Evolutionary conservation across 495 filamentous ascomycete species (phyloP).

Genomic region (Hypomontagnella monticulosa): DNA sequence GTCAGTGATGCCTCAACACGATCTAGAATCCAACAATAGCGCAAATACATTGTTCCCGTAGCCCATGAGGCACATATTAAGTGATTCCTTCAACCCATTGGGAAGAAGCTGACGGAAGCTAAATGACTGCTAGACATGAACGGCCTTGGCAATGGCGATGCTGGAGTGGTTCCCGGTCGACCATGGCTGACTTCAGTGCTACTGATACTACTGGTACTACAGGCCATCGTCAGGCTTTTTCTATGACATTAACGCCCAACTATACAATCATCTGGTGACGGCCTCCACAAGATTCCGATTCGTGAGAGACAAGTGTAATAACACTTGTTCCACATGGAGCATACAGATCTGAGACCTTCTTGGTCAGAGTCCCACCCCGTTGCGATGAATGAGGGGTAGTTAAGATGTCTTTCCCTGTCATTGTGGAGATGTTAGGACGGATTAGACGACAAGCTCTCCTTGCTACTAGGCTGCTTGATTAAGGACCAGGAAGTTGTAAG

Average conservation of each 20-base stretch:
- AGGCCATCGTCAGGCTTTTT: slow-evolving; percentile 6
- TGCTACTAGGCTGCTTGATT: background rate
- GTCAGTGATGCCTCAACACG: slow-evolving; percentile 19
- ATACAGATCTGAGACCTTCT: background rate
- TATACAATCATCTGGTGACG: background rate
- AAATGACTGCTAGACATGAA: slow-evolving; percentile 3
- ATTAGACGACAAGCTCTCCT: background rate
- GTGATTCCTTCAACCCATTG: slow-evolving; percentile 1
- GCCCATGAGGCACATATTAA: background rate
- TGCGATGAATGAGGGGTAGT: background rate
- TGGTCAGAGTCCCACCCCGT: background rate
- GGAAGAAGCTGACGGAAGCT: background rate
- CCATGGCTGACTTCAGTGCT: background rate
- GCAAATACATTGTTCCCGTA: background rate
- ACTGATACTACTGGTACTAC: background rate
- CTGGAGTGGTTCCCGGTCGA: slow-evolving; percentile 1
- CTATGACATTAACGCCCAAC: background rate
- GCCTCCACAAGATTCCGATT: background rate
- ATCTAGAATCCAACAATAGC: slow-evolving; percentile 12
- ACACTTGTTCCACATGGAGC: slow-evolving; percentile 17
- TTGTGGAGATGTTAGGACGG: background rate
- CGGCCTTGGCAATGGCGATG: background rate
- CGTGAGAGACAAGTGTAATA: slow-evolving; percentile 8
- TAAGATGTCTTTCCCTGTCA: slow-evolving; percentile 1
- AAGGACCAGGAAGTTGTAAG: too few species aligned